Percentiles rank a stretch among this genome's conserved stretches.
Evolutionary conservation across 805 yeast genomes (phyloP).

Genomic region (Pichia heedii): DNA sequence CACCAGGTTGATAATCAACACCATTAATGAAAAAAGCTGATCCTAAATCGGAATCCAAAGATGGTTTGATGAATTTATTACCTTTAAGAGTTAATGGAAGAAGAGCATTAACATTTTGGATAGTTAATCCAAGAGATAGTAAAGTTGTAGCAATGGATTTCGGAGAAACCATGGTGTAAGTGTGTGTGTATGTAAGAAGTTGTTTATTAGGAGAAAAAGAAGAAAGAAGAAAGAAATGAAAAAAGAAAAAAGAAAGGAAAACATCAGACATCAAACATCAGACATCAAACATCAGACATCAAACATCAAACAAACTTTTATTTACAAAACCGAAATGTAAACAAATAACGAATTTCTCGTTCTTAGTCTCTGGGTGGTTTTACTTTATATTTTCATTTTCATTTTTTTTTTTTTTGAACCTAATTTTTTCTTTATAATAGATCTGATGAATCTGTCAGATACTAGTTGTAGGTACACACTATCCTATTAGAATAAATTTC

Average conservation of each 20-base stretch:
- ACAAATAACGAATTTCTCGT: too few relatives aligned
- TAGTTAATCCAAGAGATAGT: slow-evolving; percentile 6
- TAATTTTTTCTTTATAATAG: too few relatives aligned
- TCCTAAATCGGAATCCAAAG: slow-evolving; percentile 30
- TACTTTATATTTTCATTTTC: too few relatives aligned
- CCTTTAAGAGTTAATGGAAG: slow-evolving; percentile 50
- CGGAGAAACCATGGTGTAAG: background rate
- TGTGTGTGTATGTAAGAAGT: background rate
- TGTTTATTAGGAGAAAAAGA: background rate
- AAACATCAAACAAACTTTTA: too few relatives aligned
- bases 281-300: too few relatives aligned
- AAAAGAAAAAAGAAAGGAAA: background rate
- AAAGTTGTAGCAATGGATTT: slow-evolving; percentile 1
- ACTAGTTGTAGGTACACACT: too few relatives aligned
- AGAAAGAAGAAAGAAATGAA: background rate
- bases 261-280: too few relatives aligned
- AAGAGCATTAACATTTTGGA: slow-evolving; percentile 31
- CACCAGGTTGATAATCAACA: slow-evolving; percentile 91
- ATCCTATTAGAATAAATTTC: too few relatives aligned
- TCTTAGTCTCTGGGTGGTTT: too few relatives aligned
- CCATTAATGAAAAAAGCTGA: slow-evolving; percentile 75
- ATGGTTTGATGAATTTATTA: slow-evolving; percentile 51
- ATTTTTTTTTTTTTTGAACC: too few relatives aligned
- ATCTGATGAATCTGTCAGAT: too few relatives aligned
- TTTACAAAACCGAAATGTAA: too few relatives aligned